These are phyloP conservation scores for Pyrenophora tritici-repentis DNA, from an alignment of 2,329 filamentous ascomycete genomes.

Conservation along the genomic window DNA sequence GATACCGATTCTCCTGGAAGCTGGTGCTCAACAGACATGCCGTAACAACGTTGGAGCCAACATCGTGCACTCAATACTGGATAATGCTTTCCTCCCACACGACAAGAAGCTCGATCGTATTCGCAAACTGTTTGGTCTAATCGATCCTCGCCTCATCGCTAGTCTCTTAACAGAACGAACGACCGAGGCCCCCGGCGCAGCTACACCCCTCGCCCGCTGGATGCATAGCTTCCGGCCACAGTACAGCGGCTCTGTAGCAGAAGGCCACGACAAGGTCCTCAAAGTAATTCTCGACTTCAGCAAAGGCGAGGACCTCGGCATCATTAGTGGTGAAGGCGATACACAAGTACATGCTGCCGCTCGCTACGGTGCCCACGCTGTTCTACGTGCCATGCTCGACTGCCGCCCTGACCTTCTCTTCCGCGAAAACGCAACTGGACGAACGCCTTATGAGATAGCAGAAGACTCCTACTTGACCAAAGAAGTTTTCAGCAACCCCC, in stretches of 20 bases:
- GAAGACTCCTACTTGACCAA: slow-evolving; percentile 58
- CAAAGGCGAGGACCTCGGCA: slow-evolving; percentile 56
- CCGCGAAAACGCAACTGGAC: slow-evolving; percentile 76
- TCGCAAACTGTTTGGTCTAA: slow-evolving; percentile 58
- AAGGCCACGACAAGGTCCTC: slow-evolving; percentile 13
- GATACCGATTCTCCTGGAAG: slow-evolving; percentile 65
- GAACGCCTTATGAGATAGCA: slow-evolving; percentile 72
- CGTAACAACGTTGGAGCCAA: slow-evolving; percentile 68
- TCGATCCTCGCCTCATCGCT: slow-evolving; percentile 62
- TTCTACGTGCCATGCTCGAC: slow-evolving; percentile 57
- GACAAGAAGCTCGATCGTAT: slow-evolving; percentile 28
- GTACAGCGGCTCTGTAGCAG: neutral
- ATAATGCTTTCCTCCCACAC: slow-evolving; percentile 36
- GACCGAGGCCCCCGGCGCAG: slow-evolving; percentile 57
- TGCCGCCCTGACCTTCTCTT: slow-evolving; percentile 64
- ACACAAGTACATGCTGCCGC: slow-evolving; percentile 67
- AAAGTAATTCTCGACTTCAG: slow-evolving; percentile 42
- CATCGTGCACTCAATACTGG: slow-evolving; percentile 64
- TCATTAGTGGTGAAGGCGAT: slow-evolving; percentile 68
- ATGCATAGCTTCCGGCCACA: slow-evolving; percentile 1
- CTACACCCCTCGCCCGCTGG: slow-evolving; percentile 65
- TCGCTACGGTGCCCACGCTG: slow-evolving; percentile 44
- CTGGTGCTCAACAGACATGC: slow-evolving; percentile 70
- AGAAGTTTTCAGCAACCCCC: slow-evolving; percentile 30
- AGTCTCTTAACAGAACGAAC: slow-evolving; percentile 64